Conservation (phyloP, 2,329 filamentous ascomycete genomes). For the Trichoderma oligosporum region DNA sequence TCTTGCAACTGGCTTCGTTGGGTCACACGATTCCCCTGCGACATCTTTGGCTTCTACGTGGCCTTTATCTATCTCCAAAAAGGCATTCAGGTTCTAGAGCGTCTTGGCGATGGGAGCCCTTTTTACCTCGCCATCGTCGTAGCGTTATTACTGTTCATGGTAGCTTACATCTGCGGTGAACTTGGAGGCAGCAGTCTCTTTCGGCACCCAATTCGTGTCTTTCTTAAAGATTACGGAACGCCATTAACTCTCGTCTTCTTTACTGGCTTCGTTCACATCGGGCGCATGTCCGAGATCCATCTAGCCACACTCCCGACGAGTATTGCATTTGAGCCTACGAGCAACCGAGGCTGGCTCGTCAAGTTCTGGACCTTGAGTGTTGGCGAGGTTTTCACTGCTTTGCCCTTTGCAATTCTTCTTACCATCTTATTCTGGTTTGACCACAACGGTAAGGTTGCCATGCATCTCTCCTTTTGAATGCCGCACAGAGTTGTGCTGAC, state of each 20-base stretch:
- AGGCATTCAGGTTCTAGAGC: constrained; percentile 77
- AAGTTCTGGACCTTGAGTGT: constrained; percentile 75
- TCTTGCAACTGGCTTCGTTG: constrained; percentile 85
- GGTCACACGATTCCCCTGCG: constrained; percentile 86
- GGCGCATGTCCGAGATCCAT: constrained; percentile 69
- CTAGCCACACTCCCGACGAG: constrained; percentile 71
- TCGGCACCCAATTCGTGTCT: constrained; percentile 69
- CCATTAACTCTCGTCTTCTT: constrained; percentile 82
- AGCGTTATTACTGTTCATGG: constrained; percentile 71
- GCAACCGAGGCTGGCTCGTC: constrained; percentile 70
- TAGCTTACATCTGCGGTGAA: constrained; percentile 69
- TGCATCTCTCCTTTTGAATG: neutral
- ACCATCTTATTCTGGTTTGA: constrained; percentile 89
- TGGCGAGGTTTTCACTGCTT: constrained; percentile 72
- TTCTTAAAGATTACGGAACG: constrained; percentile 86
- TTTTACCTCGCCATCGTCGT: constrained; percentile 78
- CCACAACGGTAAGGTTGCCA: constrained; percentile 62
- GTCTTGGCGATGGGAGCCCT: constrained; percentile 63
- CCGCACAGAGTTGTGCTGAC: neutral
- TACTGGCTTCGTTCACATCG: constrained; percentile 82
- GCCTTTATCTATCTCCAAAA: constrained; percentile 91
- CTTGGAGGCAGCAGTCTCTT: constrained; percentile 70
- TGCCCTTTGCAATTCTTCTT: constrained; percentile 80
- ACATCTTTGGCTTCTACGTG: constrained; percentile 92
- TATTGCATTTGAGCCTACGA: constrained; percentile 74